Conservation (phyloP, 495 filamentous ascomycete species). For the Elaphomyces granulatus region DNA sequence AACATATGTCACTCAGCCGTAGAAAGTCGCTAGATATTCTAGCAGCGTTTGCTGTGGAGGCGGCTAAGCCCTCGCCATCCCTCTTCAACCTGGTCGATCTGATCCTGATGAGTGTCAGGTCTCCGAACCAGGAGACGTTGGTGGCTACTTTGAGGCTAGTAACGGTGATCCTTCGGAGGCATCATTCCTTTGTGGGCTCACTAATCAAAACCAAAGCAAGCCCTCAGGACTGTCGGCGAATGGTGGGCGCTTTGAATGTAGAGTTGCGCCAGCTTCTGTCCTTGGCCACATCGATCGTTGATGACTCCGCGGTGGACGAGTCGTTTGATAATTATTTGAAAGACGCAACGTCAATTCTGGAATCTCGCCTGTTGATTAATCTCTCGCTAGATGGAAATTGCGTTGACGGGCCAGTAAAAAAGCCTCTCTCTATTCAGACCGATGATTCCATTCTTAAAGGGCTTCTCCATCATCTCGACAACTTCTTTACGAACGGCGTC, state of each 20-base stretch:
- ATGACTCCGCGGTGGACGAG: slow-evolving; percentile 56
- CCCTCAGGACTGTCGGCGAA: slow-evolving; percentile 34
- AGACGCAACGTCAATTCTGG: slow-evolving; percentile 63
- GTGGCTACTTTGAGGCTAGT: slow-evolving; percentile 75
- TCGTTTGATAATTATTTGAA: slow-evolving; percentile 71
- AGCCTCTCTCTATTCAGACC: slow-evolving; percentile 35
- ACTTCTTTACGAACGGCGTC: slow-evolving; percentile 79
- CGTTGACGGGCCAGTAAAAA: slow-evolving; percentile 8
- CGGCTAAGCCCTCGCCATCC: slow-evolving; percentile 59
- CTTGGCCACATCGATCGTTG: slow-evolving; percentile 56
- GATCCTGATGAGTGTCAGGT: slow-evolving; percentile 71
- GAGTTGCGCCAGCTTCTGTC: slow-evolving; percentile 62
- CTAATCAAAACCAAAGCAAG: slow-evolving; percentile 48
- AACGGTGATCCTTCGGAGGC: slow-evolving; percentile 67
- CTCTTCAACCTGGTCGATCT: slow-evolving; percentile 90
- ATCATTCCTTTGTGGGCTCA: slow-evolving; percentile 71
- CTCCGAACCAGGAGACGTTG: slow-evolving; percentile 73
- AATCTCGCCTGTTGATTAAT: slow-evolving; percentile 45
- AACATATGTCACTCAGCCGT: slow-evolving; percentile 50
- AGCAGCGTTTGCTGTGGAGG: slow-evolving; percentile 52
- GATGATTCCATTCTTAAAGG: slow-evolving; percentile 66
- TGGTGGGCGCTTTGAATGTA: slow-evolving; percentile 63
- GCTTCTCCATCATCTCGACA: slow-evolving; percentile 52
- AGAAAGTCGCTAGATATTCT: slow-evolving; percentile 79
- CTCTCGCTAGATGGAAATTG: slow-evolving; percentile 3